Percentiles rank a stretch among this genome's conserved stretches.
Conservation (phyloP, 345 rosid genomes). For the Trapa incisa region DNA sequence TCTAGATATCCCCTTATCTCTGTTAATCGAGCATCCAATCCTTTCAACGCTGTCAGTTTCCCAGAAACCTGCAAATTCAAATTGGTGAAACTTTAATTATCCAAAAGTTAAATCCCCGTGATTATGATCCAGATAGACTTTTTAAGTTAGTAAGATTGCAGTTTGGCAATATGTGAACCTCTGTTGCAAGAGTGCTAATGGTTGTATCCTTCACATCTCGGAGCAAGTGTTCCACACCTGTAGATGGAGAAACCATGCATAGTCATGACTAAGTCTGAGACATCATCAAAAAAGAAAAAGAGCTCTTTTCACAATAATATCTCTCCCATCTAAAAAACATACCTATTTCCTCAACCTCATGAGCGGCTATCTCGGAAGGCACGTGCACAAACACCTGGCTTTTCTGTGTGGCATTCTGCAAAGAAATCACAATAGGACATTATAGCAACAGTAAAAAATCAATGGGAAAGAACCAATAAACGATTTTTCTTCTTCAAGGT, state of each 20-base stretch:
- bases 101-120: background rate
- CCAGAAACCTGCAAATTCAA: constrained; percentile 40
- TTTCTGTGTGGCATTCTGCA: constrained; percentile 78
- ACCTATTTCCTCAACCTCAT: constrained; percentile 93
- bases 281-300: background rate
- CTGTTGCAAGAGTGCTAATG: constrained; percentile 78
- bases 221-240: constrained; percentile 75
- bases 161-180: constrained; percentile 23
- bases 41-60: constrained; percentile 62
- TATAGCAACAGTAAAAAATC: background rate
- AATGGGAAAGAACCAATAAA: background rate
- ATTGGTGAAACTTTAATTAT: background rate
- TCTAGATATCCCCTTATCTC: constrained; percentile 61
- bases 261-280: background rate
- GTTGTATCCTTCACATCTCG: constrained; percentile 88
- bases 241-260: background rate
- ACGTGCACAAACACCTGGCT: constrained; percentile 78
- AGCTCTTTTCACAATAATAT: background rate
- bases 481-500: background rate
- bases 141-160: background rate
- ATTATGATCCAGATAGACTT: background rate
- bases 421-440: background rate
- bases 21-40: constrained; percentile 64
- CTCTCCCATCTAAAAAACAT: constrained; percentile 11
- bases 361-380: constrained; percentile 70